A percentile compares a stretch with the other conserved stretches of the same genome.
These are phyloP conservation scores for Saxispiralis lemnorum DNA, from an alignment of 495 filamentous ascomycete genomes.

Conservation along the genomic window DNA sequence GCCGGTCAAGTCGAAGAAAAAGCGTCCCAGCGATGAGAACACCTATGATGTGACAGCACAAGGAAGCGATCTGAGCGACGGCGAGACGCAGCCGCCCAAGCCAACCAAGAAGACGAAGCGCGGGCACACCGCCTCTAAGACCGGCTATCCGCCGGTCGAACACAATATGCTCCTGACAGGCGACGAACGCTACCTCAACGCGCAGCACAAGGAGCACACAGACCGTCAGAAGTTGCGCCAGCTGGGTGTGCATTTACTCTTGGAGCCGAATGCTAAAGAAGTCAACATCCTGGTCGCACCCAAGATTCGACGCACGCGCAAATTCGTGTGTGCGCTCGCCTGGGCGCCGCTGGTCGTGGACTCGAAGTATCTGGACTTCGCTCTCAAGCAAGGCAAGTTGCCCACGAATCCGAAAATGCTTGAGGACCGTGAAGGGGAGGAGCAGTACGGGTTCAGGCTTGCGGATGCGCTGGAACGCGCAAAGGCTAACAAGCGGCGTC, in stretches of 20 bases:
- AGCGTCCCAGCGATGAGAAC: conserved; percentile 28
- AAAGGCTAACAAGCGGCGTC: conserved; percentile 51
- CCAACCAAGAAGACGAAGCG: conserved; percentile 36
- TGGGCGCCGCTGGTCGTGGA: conserved; percentile 55
- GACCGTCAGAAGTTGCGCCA: conserved; percentile 73
- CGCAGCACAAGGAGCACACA: conserved; percentile 50
- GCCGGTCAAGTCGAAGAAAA: conserved; percentile 10
- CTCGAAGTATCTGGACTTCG: conserved; percentile 61
- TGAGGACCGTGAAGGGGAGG: conserved; percentile 51
- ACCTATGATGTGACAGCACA: conserved; percentile 37
- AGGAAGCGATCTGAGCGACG: conserved; percentile 33
- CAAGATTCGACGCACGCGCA: conserved; percentile 66
- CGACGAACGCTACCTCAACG: conserved; percentile 56
- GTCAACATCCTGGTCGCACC: conserved; percentile 83
- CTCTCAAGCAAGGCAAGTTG: conserved; percentile 40
- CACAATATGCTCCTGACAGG: conserved; percentile 65
- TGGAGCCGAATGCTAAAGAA: conserved; percentile 43
- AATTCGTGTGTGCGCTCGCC: conserved; percentile 78
- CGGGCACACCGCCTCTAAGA: background rate
- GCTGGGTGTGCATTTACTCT: conserved; percentile 57
- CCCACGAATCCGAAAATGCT: conserved; percentile 23
- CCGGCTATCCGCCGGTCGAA: conserved; percentile 31
- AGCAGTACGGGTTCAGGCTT: conserved; percentile 48
- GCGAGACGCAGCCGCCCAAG: conserved; percentile 16
- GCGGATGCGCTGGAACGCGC: conserved; percentile 47